Base-by-base conservation (phyloP, 768 basidiomycete genomes). In the Russula emetica region DNA sequence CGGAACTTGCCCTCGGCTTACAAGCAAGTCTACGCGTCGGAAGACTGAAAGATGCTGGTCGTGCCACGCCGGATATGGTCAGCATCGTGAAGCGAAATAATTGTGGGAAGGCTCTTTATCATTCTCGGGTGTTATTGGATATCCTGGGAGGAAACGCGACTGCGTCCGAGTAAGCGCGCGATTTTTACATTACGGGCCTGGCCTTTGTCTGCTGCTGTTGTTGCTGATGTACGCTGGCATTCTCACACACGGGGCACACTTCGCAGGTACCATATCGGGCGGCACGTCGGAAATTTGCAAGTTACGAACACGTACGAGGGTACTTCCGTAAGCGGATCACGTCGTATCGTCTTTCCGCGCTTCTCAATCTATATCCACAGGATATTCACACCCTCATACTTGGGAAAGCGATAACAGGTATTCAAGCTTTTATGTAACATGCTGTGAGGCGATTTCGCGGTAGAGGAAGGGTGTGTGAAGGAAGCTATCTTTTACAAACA, bases 271-370 rank as follows among this genome's bases (percentile, higher is more conserved):
- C 92, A 94, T 71, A 86, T 98, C 59, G 92, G 92, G n/a, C 78
- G 96, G 38, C 95, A 98, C 77, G 94, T 92, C 10, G 90, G 90
- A 0, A 98, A 98, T 74, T 73, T 97, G 64, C 95, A 98, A 72
- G 89, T 98, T n/a, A 87, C 93, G 9, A 94, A 94, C 69, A 98
- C 94, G 0, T 97, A 97, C 72, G 94, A 97, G 79, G 94, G 92
- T 81, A 72, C 66, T 38, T 60, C 32, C 36, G 55, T 58, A n/a
- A 57, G 61, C 40, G 30, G 20, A 40, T 18, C 20, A 24, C 26
- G 22, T 40, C 26, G 38, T 10, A 2, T 60, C 45, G 49, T 53
- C 57, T 47, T 42, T 51, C 30, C 20, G 53, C 58, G 5, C 22
- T 64, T 56, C 63, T 60, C 61, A 70, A 55, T 63, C 62, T 57